Evolutionary conservation across 1,284 basidiomycete species (phyloP), one percentile per base, ranked within the genome.

Genomic region (Wallemia mellicola): DNA sequence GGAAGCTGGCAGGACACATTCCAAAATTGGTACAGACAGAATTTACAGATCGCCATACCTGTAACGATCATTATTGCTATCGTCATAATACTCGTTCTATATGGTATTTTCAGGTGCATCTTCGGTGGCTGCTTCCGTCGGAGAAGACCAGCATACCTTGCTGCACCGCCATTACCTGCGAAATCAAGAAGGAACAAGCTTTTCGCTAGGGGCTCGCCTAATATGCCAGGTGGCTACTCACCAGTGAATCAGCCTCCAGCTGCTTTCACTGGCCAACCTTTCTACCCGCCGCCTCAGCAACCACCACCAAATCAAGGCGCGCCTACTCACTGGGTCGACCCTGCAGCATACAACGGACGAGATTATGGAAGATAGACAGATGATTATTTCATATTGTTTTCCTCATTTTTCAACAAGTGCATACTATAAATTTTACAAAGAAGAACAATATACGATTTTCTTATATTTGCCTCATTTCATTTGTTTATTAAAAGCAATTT

Each of bases 41-140:
- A 88, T 71, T 74, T 84, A 15, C 80, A 85, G 66, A 83, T 86
- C 61, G 73, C 82, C 24, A 82, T 86, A 63, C 84, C 85, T 15
- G 78, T 87, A 54, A 83, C 83, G 0, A 71, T 88, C 60, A 78
- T 81, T 24, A 82, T 72, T 22, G 82, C 76, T 11, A 69, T 87
- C 32, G 63, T 84, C 55, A 71, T 76, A 56, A 62, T 71, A 25
- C 60, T 61, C n/a, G 66, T 72, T 28, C 58, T 72, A 14, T 66
- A 63, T 59, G 62, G 60, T 24, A 61, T 72, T 56, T 33, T 65
- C 3, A 64, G 69, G 15, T 71, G 70, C 59, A 61, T 66, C 32
- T 64, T 64, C 60, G 61, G 67, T 24, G 60, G 63, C 28, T 65
- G 67, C 58, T 64, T 63, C 60, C 61, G 64, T 19, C 57, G 26